Base-by-base conservation (phyloP, 192 early-diverging fungal genomes). In the Backusella macrospora region DNA sequence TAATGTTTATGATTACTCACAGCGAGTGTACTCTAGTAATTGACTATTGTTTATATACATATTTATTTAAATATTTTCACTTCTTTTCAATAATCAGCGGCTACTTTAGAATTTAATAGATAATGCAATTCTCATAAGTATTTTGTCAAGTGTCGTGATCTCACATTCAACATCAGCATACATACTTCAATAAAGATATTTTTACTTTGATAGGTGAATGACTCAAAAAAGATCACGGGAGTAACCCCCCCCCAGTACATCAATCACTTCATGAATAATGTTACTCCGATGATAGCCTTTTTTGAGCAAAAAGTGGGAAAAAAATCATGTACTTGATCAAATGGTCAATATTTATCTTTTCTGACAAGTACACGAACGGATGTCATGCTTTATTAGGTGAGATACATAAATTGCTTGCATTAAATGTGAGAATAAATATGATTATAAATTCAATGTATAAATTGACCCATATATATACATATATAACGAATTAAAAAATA, bases 401-500 rank as follows among this genome's bases (percentile, higher is more conserved):
- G 13, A 59, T 23, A n/a, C 49, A 52, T 52, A 52, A 52, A 52
- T 52, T 52, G n/a, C 8, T 34, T 52, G 52, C 52, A 59, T 59
- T 59, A 21, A 8, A 59, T 59, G 21, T 59, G 52, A 59, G 52
- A 26, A 26, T 23, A 26, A 12, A 26, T 3, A 59, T 9, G 42
- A 59, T 59, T 59, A 59, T n/a, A 59, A 59, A 26, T 21, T 59
- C 52, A 59, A 59, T 59, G 23, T 23, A 18, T 52, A 16, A 18
- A 7, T 23, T 55, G 9, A 1, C 29, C 29, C 29, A 34, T 34
- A 2, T 2, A 34, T 34, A 34, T 34, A 34, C 29, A 34, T 34
- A 34, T 34, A 34, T 34, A 34, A 34, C 29, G 29, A 34, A 34
- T 34, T 1, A 34, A 34, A 34, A 34, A 34, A 34, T 0, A 34